These are phyloP conservation scores for Ogataea nitratoaversa DNA, from an alignment of 805 yeast species.

Conservation along the genomic window DNA sequence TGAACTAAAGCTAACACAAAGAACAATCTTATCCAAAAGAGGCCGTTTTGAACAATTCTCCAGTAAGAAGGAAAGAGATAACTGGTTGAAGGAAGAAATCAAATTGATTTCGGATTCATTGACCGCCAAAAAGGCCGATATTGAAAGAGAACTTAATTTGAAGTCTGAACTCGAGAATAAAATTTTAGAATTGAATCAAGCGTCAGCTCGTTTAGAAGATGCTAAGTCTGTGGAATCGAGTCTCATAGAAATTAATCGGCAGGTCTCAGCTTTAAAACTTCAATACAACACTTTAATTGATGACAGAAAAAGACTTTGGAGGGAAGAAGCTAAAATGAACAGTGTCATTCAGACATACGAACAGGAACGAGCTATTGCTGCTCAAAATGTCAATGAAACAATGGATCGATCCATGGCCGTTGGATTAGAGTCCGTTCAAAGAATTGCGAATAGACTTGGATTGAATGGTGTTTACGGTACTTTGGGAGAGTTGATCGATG, in stretches of 20 bases:
- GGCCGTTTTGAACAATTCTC: conserved; percentile 62
- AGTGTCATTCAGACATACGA: conserved; percentile 52
- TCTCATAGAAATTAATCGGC: conserved; percentile 28
- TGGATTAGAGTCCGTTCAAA: conserved; percentile 67
- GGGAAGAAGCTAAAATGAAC: conserved; percentile 65
- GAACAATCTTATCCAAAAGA: conserved; percentile 63
- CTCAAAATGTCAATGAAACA: conserved; percentile 59
- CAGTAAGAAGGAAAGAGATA: conserved; percentile 54
- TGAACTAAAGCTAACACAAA: conserved; percentile 44
- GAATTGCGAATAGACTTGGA: conserved; percentile 56
- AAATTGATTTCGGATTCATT: conserved; percentile 24
- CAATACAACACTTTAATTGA: conserved; percentile 49
- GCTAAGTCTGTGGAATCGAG: conserved; percentile 19
- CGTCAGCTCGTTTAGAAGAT: conserved; percentile 3
- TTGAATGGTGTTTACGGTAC: conserved; percentile 75
- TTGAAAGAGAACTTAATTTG: conserved; percentile 4
- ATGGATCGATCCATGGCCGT: conserved; percentile 67
- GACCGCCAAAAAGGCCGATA: conserved; percentile 9
- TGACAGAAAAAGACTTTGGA: conserved; percentile 69
- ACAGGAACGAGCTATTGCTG: conserved; percentile 53
- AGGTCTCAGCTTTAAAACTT: conserved; percentile 32
- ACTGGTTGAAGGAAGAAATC: conserved; percentile 60
- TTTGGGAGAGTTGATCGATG: conserved; percentile 75
- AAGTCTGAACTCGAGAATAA: conserved; percentile 30
- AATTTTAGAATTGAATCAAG: conserved; percentile 32